Base-by-base conservation (phyloP, 495 filamentous ascomycete genomes). In the Cairneyella variabilis region DNA sequence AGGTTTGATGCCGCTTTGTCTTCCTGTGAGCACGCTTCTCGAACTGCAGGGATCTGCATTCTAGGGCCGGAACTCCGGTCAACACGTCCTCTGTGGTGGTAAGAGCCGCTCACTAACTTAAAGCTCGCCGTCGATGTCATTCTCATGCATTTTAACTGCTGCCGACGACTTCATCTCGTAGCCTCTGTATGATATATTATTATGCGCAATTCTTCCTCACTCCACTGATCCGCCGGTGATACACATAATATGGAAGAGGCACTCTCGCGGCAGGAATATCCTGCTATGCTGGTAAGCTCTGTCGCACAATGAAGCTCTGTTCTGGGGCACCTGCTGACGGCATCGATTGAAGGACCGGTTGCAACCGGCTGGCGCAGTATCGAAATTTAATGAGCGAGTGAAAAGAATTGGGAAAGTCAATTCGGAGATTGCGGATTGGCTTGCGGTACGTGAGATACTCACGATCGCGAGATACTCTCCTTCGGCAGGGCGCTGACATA, bases 391-490 rank as follows among this genome's bases (percentile, higher is more conserved):
- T 65, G 91, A 97, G 65, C 89, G 95, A 59, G 80, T 97, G 64
- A 87, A 87, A 67, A 77, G 89, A 64, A 92, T 96, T 63, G 81
- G 83, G 53, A 88, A 83, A 65, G 74, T 95, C 76, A 96, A 99
- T 72, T 67, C 75, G 58, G 89, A 96, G 68, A 90, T 99, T 61
- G 92, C 93, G 60, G 91, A 97, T 70, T 99, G 91, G 88, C 77
- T 99, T 47, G 89, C 93, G 84, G 93, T 97, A 85, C n/a, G n/a
- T 54, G 73, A 42, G 54, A 36, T 20, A 16, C 9, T 34, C 10
- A 32, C 55, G 71, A 48, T 54, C 9, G 10, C 30, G 14, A 27
- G 30, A 42, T 23, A 39, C 36, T 43, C 21, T 21, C 18, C 36
- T 48, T 10, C 40, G 26, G 7, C 48, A 39, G 8, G 4, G 37